Evolutionary conservation across 331 rosid genomes (phyloP).

Genomic region (Arachis monticola): DNA sequence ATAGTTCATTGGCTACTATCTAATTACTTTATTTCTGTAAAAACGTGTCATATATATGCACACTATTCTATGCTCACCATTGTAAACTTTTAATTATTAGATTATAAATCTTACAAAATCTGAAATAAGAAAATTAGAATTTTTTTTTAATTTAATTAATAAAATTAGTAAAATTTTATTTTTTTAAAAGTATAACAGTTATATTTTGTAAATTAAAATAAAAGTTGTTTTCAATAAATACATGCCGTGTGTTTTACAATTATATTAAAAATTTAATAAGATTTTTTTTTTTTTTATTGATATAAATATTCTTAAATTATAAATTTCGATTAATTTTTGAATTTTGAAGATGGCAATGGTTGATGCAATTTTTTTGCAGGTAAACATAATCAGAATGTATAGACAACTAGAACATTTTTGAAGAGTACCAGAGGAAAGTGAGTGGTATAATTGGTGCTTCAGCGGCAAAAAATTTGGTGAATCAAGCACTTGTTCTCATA

Average conservation of each 20-base stretch:
- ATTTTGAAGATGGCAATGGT: not conserved
- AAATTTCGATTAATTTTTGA: too few relatives aligned
- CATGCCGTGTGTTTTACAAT: too few relatives aligned
- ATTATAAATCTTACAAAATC: not conserved
- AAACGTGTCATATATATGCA: too few relatives aligned
- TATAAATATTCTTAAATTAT: too few relatives aligned
- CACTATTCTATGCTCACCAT: not conserved
- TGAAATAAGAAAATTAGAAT: not conserved
- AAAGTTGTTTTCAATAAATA: too few relatives aligned
- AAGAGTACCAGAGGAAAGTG: constrained; percentile 58
- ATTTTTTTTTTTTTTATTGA: too few relatives aligned
- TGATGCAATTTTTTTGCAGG: constrained; percentile 34
- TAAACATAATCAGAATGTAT: constrained; percentile 56
- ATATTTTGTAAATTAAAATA: too few relatives aligned
- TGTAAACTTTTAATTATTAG: not conserved
- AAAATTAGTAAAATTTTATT: not conserved
- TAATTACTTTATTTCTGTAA: not conserved
- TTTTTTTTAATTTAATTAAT: not conserved
- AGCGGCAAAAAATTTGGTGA: constrained; percentile 40
- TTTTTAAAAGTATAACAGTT: too few relatives aligned
- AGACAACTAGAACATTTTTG: constrained; percentile 56
- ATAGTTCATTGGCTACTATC: too few relatives aligned
- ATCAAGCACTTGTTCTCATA: constrained; percentile 51
- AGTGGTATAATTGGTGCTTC: constrained; percentile 49
- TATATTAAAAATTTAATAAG: too few relatives aligned